Evolutionary conservation across 108 stramenopile species (phyloP), one percentile per base, ranked within the genome.

Genomic region (Aurantiochytrium sp.): DNA sequence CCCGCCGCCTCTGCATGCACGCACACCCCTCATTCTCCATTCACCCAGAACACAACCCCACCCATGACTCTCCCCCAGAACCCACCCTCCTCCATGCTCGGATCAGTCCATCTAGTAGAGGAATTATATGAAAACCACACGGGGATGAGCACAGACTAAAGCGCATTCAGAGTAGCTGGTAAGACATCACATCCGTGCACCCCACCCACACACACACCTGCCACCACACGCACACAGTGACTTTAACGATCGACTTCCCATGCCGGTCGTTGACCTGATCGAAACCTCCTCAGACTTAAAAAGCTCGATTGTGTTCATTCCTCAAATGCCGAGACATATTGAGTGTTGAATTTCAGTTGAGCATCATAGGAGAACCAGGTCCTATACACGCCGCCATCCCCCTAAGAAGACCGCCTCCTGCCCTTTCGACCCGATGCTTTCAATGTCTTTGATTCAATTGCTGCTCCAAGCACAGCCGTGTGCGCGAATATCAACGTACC

Each of bases 161-260:
- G 42, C 42, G 64, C 64, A 42, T 69, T 69, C 64, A 69, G 64
- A 69, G 64, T 69, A 69, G 64, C 64, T 69, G 64, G 64, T 69
- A 69, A 69, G 64, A 69, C 64, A 69, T 69, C 64, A 69, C 64
- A 69, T 69, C 64, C 64, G 64, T 69, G 55, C 55, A 69, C 64
- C 42, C 59, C 21, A 59, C 59, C 19, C n/a, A 19, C 19, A 23
- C 59, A 1, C n/a, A n/a, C 19, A 59, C 3, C 59, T 3, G 2
- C 1, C 59, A 0, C 19, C 59, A 59, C 59, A n/a, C 21, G n/a
- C 19, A 19, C n/a, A 18, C 21, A 18, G 19, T 59, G 19, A 59
- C 58, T 59, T 19, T 0, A 19, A 18, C 58, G 58, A 59, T 59
- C 58, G 19, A 59, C 58, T n/a, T 23, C 2, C 1, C 59, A 59